Evolutionary conservation across 1,139 yeast species (phyloP).

Genomic region (Spencermartinsiella ligniputridi): DNA sequence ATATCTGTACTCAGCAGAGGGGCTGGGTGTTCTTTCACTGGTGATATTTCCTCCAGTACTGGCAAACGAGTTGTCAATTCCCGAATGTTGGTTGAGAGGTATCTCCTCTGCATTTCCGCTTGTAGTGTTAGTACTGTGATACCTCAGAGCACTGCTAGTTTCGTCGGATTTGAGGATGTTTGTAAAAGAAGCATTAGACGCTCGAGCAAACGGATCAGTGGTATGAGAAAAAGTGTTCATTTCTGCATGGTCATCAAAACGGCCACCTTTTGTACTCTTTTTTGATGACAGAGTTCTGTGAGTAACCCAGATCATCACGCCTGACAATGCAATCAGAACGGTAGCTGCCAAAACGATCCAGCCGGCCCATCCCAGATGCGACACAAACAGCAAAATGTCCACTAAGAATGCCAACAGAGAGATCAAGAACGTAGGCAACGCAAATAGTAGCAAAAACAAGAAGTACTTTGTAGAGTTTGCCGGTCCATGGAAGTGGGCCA

Average conservation of each 20-base stretch:
- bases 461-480: conserved; percentile 36
- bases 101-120: not conserved
- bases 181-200: not conserved
- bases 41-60: not conserved
- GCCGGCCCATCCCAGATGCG: conserved; percentile 51
- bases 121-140: not conserved
- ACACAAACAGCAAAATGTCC: conserved; percentile 50
- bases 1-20: conserved; percentile 10
- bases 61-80: conserved; percentile 3
- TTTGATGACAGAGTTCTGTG: conserved; percentile 50
- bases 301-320: conserved; percentile 44
- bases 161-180: not conserved
- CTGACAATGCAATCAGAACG: conserved; percentile 40
- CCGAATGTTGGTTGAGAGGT: not conserved
- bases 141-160: not conserved
- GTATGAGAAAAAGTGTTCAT: conserved; percentile 17
- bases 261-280: conserved; percentile 36
- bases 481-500: conserved; percentile 40
- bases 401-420: conserved; percentile 50
- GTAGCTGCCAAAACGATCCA: conserved; percentile 49
- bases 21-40: not conserved
- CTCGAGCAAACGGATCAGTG: conserved; percentile 1
- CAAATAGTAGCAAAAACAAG: conserved; percentile 39
- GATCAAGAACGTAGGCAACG: conserved; percentile 45
- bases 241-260: conserved; percentile 26